Base-by-base conservation (phyloP, 768 basidiomycete species). In the Boletus sp. region DNA sequence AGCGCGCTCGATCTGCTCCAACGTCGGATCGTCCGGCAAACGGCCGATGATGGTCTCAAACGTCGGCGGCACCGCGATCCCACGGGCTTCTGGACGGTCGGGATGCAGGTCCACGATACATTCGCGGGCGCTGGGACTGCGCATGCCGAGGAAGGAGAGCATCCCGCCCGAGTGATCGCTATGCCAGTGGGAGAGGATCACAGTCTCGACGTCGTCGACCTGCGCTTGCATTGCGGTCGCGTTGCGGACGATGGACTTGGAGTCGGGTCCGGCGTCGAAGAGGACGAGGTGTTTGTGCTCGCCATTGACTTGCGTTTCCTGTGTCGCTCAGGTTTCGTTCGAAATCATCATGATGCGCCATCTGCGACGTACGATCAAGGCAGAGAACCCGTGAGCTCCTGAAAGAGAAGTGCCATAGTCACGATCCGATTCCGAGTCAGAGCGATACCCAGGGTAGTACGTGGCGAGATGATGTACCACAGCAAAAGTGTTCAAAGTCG, bases 371-470 rank as follows among this genome's bases (percentile, higher is more conserved):
- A 91, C 90, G 60, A 94, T 84, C 46, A 93, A 75, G 33, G 83
- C 85, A n/a, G 90, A 82, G 63, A 94, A 87, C 1, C 92, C 92
- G 73, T 94, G 92, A 2, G 91, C 91, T 5, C 90, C 90, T 86
- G 52, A 35, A 40, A 29, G 49, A 30, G 24, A 52, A 24, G n/a
- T 3, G 1, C n/a, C n/a, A 24, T 11, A 7, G 33, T 65, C 41
- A 41, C 29, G 36, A 62, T 49, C 37, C 24, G 24, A 24, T 24
- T 24, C 24, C 24, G 24, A 24, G 24, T 24, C 24, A 24, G 24
- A 24, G 24, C 3, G 1, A 24, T 24, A 3, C 24, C 24, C 24
- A 24, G 24, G 8, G 0, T 45, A 12, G 33, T 1, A 39, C n/a
- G 10, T 8, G 7, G 41, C 15, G 11, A 41, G 42, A 57, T 42